Evolutionary conservation across 164 flowering plant species (phyloP), one percentile per base, ranked within the genome.

Genomic region (Piper betle): DNA sequence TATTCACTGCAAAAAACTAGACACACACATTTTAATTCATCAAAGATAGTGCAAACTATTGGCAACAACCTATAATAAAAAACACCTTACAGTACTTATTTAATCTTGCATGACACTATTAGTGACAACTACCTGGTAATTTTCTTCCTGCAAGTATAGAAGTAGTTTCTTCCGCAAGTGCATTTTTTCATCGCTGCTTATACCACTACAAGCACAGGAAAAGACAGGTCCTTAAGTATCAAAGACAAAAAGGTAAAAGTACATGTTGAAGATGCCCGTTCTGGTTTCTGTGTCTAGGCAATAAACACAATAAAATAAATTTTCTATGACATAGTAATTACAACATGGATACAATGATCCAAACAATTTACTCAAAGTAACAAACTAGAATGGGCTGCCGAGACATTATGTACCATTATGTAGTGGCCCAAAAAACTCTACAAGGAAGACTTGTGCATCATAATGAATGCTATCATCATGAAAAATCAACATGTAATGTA

Each of bases 91-190:
- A 62, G 52, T 55, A 15, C 38, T 38, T 46, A 42, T 9, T 50
- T 12, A 46, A 46, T 46, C 12, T 46, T 46, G 12, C 50, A 46
- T 10, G 3, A 10, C 10, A 46, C 50, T 12, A 46, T 10, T 46
- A 46, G 15, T 46, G 12, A 46, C 12, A 10, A 16, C 57, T 58
- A 92, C 98, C 97, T 92, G 84, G 71, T 84, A 71, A 67, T 89
- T 84, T 62, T 87, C 88, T 80, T 93, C 98, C 74, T 88, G 77
- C 70, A 87, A 75, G 65, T 89, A 86, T 46, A 85, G 78, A 71
- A 93, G 61, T 55, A 93, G 63, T 57, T 81, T 93, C 60, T 82
- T 82, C 69, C 87, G 79, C 72, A 93, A 67, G 75, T 93, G 87
- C 42, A 71, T 33, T 71, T 88, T 93, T 84, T 90, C 99, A 69